Conservation (phyloP, 306 rosid genomes). For the Quercus agrifolia region DNA sequence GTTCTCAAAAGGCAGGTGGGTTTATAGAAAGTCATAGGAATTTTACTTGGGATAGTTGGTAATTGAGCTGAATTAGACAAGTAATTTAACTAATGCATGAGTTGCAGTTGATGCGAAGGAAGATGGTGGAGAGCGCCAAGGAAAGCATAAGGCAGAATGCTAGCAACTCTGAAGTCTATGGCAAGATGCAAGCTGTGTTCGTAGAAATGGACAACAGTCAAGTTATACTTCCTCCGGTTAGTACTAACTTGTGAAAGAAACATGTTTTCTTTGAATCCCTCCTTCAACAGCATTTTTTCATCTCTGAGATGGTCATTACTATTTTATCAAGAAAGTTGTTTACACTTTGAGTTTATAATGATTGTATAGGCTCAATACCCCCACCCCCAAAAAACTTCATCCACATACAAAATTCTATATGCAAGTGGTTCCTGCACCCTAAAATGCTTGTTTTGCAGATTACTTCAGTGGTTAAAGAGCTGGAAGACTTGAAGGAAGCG, state of each 20-base stretch:
- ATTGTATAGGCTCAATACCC: neutral
- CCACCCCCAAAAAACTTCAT: neutral
- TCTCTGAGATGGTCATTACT: neutral
- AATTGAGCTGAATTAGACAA: slow-evolving; percentile 4
- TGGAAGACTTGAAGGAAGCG: slow-evolving; percentile 64
- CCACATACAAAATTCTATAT: neutral
- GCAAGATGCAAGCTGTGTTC: slow-evolving; percentile 79
- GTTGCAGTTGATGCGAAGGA: slow-evolving; percentile 56
- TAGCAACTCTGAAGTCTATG: slow-evolving; percentile 71
- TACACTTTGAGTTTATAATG: neutral
- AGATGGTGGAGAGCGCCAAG: slow-evolving; percentile 82
- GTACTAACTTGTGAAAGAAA: neutral
- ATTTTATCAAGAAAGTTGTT: neutral
- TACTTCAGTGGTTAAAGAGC: slow-evolving; percentile 54
- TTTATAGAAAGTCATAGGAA: neutral
- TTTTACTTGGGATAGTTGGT: neutral
- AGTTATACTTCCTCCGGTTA: slow-evolving; percentile 30
- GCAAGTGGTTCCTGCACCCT: slow-evolving; percentile 5
- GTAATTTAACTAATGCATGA: neutral
- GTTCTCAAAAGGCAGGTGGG: slow-evolving; percentile 73
- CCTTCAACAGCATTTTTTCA: neutral
- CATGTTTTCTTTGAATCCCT: neutral
- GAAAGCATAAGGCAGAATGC: slow-evolving; percentile 65
- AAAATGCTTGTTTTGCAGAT: slow-evolving; percentile 40
- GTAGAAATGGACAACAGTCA: slow-evolving; percentile 66